Evolutionary conservation across 768 basidiomycete species (phyloP), one percentile per base, ranked within the genome.

Genomic region (Antrodiella citrinella): DNA sequence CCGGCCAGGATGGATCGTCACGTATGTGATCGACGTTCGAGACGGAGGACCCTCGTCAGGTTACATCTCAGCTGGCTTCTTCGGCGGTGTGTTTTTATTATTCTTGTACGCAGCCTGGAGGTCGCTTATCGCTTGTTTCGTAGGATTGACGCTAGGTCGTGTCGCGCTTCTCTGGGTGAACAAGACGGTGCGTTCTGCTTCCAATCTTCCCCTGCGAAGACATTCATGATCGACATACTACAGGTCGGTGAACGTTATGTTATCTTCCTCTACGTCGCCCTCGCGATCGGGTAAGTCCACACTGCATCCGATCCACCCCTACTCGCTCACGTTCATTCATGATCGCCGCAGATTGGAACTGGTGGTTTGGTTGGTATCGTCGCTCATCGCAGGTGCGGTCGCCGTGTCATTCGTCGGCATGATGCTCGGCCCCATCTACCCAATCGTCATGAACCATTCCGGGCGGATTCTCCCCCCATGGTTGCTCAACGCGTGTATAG

Each of bases 361-460:
- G 30, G 62, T 76, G 26, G 65, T 84, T 9, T 84, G 83, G 82
- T 65, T 76, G 3, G 75, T 76, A 0, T 75, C 77, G 1, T 72
- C 69, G 3, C 62, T 85, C 41, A 63, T 80, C 22, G 76, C 72
- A 18, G 72, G 72, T 39, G 82, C 77, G 0, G 65, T 84, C 4
- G 70, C 74, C 11, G 72, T 78, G 44, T 67, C 78, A 2, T 62
- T 84, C 30, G 65, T 81, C 38, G 83, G 83, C 40, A 48, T 80
- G 13, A 57, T 75, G 26, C 64, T 80, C 20, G 77, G 76, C 0
- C 76, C 74, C 13, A 65, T 75, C 50, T 75, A 73, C 54, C 72
- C 70, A 2, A 65, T 71, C 44, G 62, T 68, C 18, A 72, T 75
- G 69, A 69, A 68, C 54, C 63, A 71, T 40, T 55, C 69, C 7